Base-by-base conservation (phyloP, 148 eudicot genomes). In the Rhododendron kiyosumense region DNA sequence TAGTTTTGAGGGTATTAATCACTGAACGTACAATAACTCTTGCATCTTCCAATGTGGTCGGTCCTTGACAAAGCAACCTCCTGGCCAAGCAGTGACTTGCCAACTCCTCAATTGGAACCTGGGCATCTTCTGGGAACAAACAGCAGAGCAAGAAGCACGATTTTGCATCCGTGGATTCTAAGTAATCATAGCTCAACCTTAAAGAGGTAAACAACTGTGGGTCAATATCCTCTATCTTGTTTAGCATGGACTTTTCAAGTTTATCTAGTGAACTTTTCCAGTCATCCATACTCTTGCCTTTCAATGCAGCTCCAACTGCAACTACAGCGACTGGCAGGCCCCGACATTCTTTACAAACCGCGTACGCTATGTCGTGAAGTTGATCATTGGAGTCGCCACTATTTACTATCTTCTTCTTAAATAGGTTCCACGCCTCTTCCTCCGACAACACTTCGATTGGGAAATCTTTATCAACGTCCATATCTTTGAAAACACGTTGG, bases 311-410 rank as follows among this genome's bases (percentile, higher is more conserved):
- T 41, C 75, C 85, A 32, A 85, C 71, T 59, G 87, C 81, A 52
- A 22, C 13, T 28, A 88, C 57, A 10, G 84, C 85, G 4, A 88
- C 32, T 1, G 89, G 87, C 46, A 88, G 26, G 20, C 89, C 83
- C 24, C 1, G 32, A 48, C 87, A 85, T 32, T 88, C 79, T 12
- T 43, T 24, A 48, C 26, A 61, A 7, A 30, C 12, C 41, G 0
- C 24, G 3, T 34, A 0, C 2, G 22, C 41, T 7, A 2, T 18
- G 7, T 57, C 38, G 14, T 14, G 18, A 32, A 13, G 41, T 73
- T 1, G 51, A 51, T 12, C 34, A 0, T 10, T 36, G 38, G 38
- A 14, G 1, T 20, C 59, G 24, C 32, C 36, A 32, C 7, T 17
- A 32, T 71, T 10, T 48, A 32, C 85, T 15, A 74, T 46, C 43